Evolutionary conservation across 2,329 filamentous ascomycete genomes (phyloP), one percentile per base, ranked within the genome.

Genomic region (Diaporthe australafricana): DNA sequence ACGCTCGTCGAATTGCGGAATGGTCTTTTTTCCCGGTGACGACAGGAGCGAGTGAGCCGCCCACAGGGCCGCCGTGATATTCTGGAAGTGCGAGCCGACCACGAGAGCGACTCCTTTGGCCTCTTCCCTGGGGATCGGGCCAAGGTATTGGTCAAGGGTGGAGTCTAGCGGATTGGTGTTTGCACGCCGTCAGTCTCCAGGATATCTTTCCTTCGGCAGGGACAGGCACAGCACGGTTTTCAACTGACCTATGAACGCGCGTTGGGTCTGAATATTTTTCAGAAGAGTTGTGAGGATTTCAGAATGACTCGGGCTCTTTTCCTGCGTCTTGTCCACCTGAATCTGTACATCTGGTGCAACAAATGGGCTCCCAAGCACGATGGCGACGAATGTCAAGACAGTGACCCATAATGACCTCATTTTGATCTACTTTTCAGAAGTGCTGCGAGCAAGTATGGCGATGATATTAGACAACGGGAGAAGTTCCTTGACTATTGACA

Each of bases 331-430:
- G 25, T 60, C 42, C 32, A 32, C 9, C 30, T 52, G 30, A 3
- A 62, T 12, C 5, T 70, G 32, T 20, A 25, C 30, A 4, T 12
- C 12, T 9, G 4, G 45, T 3, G 14, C 6, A n/a, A 35, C 55
- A n/a, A 48, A 5, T 20, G 68, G 32, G 22, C 27, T n/a, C 14
- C 42, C 68, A 14, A 63, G 14, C 6, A 53, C 35, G 22, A 45
- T 42, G 35, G 25, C 9, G 25, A 16, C 27, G 42, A 63, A 35
- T 1, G 68, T 25, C 7, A 70, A 30, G 35, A 35, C 55, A 22
- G 68, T 32, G 45, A 63, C 14, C 32, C 56, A 63, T 20, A 53
- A 63, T 6, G 20, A 47, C 7, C 25, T 70, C 68, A 63, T 70
- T 12, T 60, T 22, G 8, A n/a, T n/a, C 17, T 40, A 14, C 16